A percentile compares a stretch with the other conserved stretches of the same genome.
phyloP scores from a whole-genome alignment of 805 yeast genomes.

The Saturnispora hagleri region DNA sequence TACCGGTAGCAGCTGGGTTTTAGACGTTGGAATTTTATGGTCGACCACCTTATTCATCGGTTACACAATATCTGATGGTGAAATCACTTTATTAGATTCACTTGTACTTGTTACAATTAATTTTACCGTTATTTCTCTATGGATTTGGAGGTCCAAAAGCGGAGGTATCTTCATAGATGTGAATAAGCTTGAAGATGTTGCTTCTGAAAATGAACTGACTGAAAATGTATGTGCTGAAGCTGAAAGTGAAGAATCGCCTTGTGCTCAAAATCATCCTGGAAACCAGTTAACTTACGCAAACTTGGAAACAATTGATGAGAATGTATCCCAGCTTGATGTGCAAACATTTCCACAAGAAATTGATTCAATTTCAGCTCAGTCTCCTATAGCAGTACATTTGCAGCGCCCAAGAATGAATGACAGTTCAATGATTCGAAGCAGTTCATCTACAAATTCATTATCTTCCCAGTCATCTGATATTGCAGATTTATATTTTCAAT shows the following conservation, averaged over 20 bases:
- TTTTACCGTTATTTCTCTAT: slow-evolving; percentile 21
- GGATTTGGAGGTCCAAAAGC: slow-evolving; percentile 4
- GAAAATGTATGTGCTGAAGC: not conserved
- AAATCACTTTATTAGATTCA: slow-evolving; percentile 48
- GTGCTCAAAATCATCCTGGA: not conserved
- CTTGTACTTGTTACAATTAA: slow-evolving; percentile 30
- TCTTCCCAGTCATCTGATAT: slow-evolving; percentile 8
- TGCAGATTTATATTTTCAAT: slow-evolving; percentile 15
- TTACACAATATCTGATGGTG: slow-evolving; percentile 44
- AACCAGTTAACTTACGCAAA: not conserved
- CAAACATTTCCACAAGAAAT: not conserved
- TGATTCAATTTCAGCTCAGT: not conserved
- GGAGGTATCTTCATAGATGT: slow-evolving; percentile 3
- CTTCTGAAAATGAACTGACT: not conserved
- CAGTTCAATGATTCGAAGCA: not conserved
- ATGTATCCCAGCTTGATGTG: not conserved
- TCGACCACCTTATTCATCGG: not conserved
- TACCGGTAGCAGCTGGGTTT: not conserved
- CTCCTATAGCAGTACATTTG: not conserved
- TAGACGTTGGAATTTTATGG: not conserved
- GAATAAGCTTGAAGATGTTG: not conserved
- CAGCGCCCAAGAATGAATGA: not conserved
- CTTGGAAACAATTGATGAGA: not conserved
- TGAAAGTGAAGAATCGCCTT: not conserved
- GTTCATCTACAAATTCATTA: slow-evolving; percentile 1